A percentile compares a stretch with the other conserved stretches of the same genome.
Evolutionary conservation across 257 asterid species (phyloP).

Genomic region (Lavandula angustifolia): DNA sequence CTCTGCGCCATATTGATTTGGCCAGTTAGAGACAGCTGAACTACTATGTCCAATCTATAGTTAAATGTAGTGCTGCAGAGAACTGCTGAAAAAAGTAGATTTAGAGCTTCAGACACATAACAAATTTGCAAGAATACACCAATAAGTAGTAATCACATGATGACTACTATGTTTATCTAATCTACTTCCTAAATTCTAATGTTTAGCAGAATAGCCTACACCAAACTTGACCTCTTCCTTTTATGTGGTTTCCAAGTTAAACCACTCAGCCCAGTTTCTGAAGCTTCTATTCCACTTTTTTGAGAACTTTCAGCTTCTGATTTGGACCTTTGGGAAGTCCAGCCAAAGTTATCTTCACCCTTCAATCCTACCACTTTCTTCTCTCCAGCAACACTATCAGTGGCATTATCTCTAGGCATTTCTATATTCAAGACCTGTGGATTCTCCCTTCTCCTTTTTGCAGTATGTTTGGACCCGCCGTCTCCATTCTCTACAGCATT

Average conservation of each 20-base stretch:
- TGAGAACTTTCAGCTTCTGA: conserved; percentile 56
- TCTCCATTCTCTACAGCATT: conserved; percentile 76
- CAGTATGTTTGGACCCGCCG: conserved; percentile 43
- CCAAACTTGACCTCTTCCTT: conserved; percentile 66
- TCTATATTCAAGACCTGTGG: conserved; percentile 34
- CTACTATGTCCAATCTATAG: background rate
- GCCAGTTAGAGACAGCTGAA: background rate
- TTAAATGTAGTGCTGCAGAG: conserved; percentile 12
- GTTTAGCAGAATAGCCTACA: conserved; percentile 25
- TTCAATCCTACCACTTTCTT: conserved; percentile 37
- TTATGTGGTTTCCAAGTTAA: conserved; percentile 76
- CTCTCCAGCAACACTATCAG: conserved; percentile 31
- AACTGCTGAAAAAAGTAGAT: conserved; percentile 24
- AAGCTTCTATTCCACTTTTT: conserved; percentile 38
- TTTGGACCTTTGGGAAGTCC: conserved; percentile 43
- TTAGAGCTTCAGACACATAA: conserved; percentile 22
- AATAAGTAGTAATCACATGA: background rate
- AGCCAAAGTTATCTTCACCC: conserved; percentile 53
- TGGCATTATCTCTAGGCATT: conserved; percentile 28
- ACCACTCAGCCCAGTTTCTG: conserved; percentile 49
- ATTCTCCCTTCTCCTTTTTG: conserved; percentile 50
- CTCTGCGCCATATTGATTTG: too few relatives aligned
- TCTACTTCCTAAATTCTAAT: conserved; percentile 28
- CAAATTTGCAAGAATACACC: conserved; percentile 28
- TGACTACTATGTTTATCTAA: conserved; percentile 12